Base-by-base conservation (phyloP, 2,329 filamentous ascomycete genomes). In the Macrophomina tecta region DNA sequence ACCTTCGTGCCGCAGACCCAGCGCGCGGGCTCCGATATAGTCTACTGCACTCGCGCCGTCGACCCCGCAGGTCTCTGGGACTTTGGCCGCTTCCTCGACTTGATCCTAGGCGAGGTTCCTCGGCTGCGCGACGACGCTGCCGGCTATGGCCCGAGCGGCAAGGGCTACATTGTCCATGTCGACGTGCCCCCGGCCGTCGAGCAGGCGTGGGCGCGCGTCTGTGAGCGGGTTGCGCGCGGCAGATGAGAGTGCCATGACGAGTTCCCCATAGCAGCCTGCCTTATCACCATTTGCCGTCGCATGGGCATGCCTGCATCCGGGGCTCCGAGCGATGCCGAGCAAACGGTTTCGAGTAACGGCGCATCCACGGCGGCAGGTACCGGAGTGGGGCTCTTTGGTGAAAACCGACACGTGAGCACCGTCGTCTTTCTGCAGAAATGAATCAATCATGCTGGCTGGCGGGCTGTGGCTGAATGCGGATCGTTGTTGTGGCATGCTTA, bases 111-210 rank as follows among this genome's bases (percentile, higher is more conserved):
- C 0, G 82, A 84, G 65, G 76, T 83, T 11, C 79, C 80, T 1
- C 73, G 82, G 36, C 58, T 83, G 58, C 73, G 79, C 51, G 81
- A 83, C 69, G 78, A 82, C 69, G 69, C 72, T 46, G 65, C 76
- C 9, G 80, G 81, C 1, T 84, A 84, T 72, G 82, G 82, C 8
- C 82, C 82, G 0, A 73, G 69, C 11, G 82, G 82, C 2, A 80
- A 76, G 45, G 76, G 74, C 0, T 84, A 82, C 64, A 83, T 83
- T 67, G 69, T 70, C 6, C 81, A 83, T 73, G 79, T 83, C 14
- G 77, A 81, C 69, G 71, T 83, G 51, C 79, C 80, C 0, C 63
- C 45, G 2, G 71, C 75, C 4, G 74, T 82, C 14, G 75, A 80
- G 61, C 67, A 60, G 8, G 78, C 80, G 16, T 81, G 77, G 76